Evolutionary conservation across 768 basidiomycete genomes (phyloP).

Genomic region (Termitomyces bulborhizus): DNA sequence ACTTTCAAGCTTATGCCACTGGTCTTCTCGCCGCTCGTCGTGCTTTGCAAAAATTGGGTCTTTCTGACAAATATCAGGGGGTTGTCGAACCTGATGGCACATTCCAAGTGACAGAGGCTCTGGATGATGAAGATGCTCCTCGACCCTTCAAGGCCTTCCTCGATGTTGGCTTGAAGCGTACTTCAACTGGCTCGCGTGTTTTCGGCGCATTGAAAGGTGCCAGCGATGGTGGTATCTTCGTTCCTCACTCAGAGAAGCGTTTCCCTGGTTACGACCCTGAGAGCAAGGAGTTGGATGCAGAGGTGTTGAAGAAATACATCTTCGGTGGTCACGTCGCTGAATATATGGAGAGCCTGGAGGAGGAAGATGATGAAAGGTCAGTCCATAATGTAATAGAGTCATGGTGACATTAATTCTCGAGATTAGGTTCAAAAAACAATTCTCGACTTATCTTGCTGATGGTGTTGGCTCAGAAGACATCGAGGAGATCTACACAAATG

Average conservation of each 20-base stretch:
- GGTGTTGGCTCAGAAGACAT: constrained; percentile 95
- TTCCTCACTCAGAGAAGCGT: constrained; percentile 96
- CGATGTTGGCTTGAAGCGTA: constrained; percentile 96
- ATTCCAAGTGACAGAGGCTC: constrained; percentile 71
- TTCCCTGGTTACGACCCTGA: constrained; percentile 98
- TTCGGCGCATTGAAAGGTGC: constrained; percentile 99
- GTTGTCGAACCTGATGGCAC: constrained; percentile 87
- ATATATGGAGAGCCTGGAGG: constrained; percentile 99
- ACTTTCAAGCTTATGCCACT: constrained; percentile 82
- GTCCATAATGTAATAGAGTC: constrained; percentile 11
- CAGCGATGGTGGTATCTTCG: constrained; percentile 94
- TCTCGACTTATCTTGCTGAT: constrained; percentile 91
- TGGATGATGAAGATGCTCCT: constrained; percentile 90
- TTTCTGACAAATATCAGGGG: constrained; percentile 98
- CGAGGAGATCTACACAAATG: constrained; percentile 91
- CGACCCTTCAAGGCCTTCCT: constrained; percentile 99
- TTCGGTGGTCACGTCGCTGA: constrained; percentile 96
- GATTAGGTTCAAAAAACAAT: constrained; percentile 92
- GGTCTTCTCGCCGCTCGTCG: constrained; percentile 94
- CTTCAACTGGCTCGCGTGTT: constrained; percentile 94
- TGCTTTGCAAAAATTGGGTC: constrained; percentile 89
- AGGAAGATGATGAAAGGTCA: constrained; percentile 97
- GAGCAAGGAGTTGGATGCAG: constrained; percentile 86
- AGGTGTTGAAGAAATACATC: constrained; percentile 96
- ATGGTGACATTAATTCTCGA: not conserved